Evolutionary conservation across 495 filamentous ascomycete species (phyloP).

Genomic region (Clohesyomyces aquaticus): DNA sequence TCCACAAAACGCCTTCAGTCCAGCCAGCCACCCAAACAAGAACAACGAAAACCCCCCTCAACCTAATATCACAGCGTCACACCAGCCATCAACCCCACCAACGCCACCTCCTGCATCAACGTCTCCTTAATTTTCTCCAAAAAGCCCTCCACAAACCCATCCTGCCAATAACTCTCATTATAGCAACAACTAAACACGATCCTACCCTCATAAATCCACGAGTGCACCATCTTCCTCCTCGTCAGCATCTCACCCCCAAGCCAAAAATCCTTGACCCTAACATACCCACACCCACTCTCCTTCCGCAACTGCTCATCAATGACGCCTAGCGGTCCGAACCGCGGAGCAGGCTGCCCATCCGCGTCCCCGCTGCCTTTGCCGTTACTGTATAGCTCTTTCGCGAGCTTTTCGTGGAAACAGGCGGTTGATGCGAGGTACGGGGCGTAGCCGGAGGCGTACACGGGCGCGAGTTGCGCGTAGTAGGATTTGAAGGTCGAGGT

Average conservation of each 20-base stretch:
- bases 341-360: slow-evolving; percentile 3
- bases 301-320: slow-evolving; percentile 11
- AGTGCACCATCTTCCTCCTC: slow-evolving; percentile 15
- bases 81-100: background rate
- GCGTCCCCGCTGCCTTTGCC: background rate
- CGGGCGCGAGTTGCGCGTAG: slow-evolving; percentile 11
- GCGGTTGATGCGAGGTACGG: slow-evolving; percentile 13
- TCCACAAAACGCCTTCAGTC: too few species aligned
- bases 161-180: background rate
- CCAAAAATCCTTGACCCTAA: slow-evolving; percentile 13
- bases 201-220: slow-evolving; percentile 6
- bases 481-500: background rate
- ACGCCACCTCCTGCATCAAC: background rate
- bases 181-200: slow-evolving; percentile 18
- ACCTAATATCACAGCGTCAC: too few species aligned
- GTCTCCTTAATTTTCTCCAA: background rate
- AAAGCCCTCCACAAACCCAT: background rate
- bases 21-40: too few species aligned
- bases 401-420: slow-evolving; percentile 14
- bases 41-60: too few species aligned
- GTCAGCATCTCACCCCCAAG: slow-evolving; percentile 13
- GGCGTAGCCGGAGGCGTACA: slow-evolving; percentile 8
- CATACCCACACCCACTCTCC: background rate
- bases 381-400: background rate
- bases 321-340: slow-evolving; percentile 10